Evolutionary conservation across 164 flowering plant species (phyloP).

Genomic region (Nymphaea thermarum): DNA sequence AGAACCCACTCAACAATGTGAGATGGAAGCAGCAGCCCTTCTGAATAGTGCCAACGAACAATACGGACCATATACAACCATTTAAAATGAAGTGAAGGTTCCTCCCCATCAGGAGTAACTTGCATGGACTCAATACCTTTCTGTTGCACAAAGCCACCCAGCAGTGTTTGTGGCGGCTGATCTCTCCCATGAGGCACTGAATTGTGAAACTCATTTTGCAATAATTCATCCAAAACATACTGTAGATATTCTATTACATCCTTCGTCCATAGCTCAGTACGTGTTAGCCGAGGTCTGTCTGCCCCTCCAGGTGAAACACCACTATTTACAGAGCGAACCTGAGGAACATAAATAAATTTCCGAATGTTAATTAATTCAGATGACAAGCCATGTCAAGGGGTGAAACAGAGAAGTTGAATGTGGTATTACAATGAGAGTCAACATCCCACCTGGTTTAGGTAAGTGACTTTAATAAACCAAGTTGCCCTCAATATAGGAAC

Average conservation of each 20-base stretch:
- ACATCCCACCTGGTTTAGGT: conserved; percentile 38
- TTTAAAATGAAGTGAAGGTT: conserved; percentile 68
- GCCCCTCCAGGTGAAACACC: conserved; percentile 50
- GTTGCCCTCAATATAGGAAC: conserved; percentile 91
- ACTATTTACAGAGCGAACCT: conserved; percentile 61
- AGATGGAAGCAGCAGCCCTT: conserved; percentile 74
- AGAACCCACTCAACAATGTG: conserved; percentile 90
- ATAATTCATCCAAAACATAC: conserved; percentile 61
- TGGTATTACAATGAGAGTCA: neutral
- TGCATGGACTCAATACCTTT: conserved; percentile 34
- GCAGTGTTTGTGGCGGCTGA: conserved; percentile 42
- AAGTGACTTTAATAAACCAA: conserved; percentile 95
- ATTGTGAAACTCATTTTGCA: conserved; percentile 37
- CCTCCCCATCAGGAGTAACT: conserved; percentile 38
- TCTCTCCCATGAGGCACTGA: conserved; percentile 39
- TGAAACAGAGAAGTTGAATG: neutral
- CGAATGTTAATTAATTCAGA: neutral
- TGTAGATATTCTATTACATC: conserved; percentile 89
- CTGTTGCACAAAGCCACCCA: conserved; percentile 39
- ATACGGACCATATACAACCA: conserved; percentile 96
- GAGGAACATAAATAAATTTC: conserved; percentile 10
- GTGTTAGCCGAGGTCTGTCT: conserved; percentile 58
- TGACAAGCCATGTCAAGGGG: neutral
- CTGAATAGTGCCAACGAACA: conserved; percentile 84
- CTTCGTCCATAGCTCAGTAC: conserved; percentile 92